Evolutionary conservation across 176 grass and related monocot genomes (phyloP).

Genomic region (Areca catechu): DNA sequence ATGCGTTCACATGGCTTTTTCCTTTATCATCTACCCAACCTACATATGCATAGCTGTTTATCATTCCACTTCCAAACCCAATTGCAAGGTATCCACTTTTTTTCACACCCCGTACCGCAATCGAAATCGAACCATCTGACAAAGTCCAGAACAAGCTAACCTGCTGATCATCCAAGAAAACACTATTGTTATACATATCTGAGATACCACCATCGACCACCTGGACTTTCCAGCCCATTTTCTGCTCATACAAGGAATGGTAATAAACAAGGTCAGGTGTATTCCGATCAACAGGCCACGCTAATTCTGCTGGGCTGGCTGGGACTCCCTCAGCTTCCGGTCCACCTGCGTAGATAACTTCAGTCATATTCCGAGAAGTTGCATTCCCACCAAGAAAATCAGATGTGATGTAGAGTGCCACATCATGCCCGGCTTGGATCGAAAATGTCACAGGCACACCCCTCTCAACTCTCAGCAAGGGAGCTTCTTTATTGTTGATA

Average conservation of each 20-base stretch:
- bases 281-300: conserved; percentile 75
- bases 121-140: conserved; percentile 52
- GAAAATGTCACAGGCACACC: conserved; percentile 95
- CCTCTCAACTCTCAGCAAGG: conserved; percentile 84
- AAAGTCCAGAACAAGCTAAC: conserved; percentile 83
- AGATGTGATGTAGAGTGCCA: conserved; percentile 79
- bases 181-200: conserved; percentile 93
- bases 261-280: conserved; percentile 83
- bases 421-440: conserved; percentile 78
- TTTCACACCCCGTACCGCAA: conserved; percentile 62
- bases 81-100: conserved; percentile 80
- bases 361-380: conserved; percentile 51
- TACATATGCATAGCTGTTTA: conserved; percentile 74
- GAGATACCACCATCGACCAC: conserved; percentile 76
- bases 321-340: conserved; percentile 49
- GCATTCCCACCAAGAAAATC: conserved; percentile 75
- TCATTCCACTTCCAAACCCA: conserved; percentile 63
- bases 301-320: conserved; percentile 57
- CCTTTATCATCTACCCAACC: conserved; percentile 74
- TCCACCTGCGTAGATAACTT: conserved; percentile 67
- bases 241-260: conserved; percentile 67
- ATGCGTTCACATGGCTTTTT: conserved; percentile 48
- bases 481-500: conserved; percentile 97
- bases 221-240: conserved; percentile 88
- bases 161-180: conserved; percentile 79